Evolutionary conservation across 1,284 basidiomycete species (phyloP).

Genomic region (Tilletia setariae): DNA sequence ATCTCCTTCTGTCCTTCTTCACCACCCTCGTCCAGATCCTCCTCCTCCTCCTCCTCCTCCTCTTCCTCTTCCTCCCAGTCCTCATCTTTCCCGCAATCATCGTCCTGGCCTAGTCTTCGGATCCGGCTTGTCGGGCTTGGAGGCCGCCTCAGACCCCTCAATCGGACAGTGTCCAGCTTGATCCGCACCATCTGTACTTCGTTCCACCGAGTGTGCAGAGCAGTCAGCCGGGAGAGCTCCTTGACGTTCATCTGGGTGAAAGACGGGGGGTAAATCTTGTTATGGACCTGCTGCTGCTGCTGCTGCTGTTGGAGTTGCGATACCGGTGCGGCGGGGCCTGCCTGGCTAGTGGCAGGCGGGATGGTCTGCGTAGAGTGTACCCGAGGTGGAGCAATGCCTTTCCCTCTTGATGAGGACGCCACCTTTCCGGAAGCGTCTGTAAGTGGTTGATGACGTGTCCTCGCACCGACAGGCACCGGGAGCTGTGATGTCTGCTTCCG

Average conservation of each 20-base stretch:
- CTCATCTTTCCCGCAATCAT: not conserved
- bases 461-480: too few species aligned
- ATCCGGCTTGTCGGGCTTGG: slow-evolving; percentile 10
- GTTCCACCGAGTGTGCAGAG: slow-evolving; percentile 1
- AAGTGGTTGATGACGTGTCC: too few species aligned
- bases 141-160: not conserved
- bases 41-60: not conserved
- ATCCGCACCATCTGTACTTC: slow-evolving; percentile 4
- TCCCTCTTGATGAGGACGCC: too few species aligned
- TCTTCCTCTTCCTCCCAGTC: not conserved
- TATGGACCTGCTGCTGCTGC: too few species aligned
- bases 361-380: too few species aligned
- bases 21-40: not conserved
- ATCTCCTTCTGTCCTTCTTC: too few species aligned
- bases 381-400: too few species aligned
- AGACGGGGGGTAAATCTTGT: not conserved
- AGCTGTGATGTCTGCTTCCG: too few species aligned
- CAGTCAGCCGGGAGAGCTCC: slow-evolving; percentile 5
- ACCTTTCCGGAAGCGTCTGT: too few species aligned
- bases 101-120: not conserved
- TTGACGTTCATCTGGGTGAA: slow-evolving; percentile 5
- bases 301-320: too few species aligned
- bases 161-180: not conserved
- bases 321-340: too few species aligned
- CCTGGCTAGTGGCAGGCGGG: too few species aligned